These are phyloP conservation scores for Maudiozyma barnettii DNA, from an alignment of 805 yeast species.

Conservation along the genomic window DNA sequence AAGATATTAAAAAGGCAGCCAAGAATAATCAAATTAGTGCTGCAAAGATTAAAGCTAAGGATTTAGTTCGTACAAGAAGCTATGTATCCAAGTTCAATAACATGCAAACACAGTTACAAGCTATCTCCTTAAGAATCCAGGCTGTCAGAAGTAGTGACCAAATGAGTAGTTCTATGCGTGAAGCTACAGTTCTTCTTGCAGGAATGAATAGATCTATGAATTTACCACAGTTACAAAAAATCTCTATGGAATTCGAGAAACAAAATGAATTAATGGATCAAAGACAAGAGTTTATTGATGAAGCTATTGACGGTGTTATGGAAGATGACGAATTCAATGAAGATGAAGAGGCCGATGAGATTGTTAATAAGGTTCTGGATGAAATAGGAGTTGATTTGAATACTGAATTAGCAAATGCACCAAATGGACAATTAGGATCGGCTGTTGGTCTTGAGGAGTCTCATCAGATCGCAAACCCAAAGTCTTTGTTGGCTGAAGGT, in stretches of 20 bases:
- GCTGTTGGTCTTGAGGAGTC: slow-evolving; percentile 14
- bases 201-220: slow-evolving; percentile 90
- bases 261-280: slow-evolving; percentile 97
- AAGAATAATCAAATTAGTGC: slow-evolving; percentile 82
- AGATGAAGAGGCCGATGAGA: slow-evolving; percentile 84
- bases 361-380: slow-evolving; percentile 83
- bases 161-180: slow-evolving; percentile 90
- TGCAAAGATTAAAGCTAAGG: slow-evolving; percentile 92
- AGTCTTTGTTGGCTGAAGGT: slow-evolving; percentile 34
- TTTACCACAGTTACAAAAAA: slow-evolving; percentile 75
- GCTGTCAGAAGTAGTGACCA: slow-evolving; percentile 88
- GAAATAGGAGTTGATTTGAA: slow-evolving; percentile 87
- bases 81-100: slow-evolving; percentile 78
- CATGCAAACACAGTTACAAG: slow-evolving; percentile 94
- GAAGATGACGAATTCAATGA: slow-evolving; percentile 81
- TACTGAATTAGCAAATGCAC: slow-evolving; percentile 38
- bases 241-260: slow-evolving; percentile 90
- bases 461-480: slow-evolving; percentile 4
- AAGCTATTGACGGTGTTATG: slow-evolving; percentile 94
- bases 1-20: slow-evolving; percentile 86
- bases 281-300: slow-evolving; percentile 98
- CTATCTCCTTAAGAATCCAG: slow-evolving; percentile 83
- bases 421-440: slow-evolving; percentile 28
- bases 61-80: slow-evolving; percentile 75
- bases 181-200: slow-evolving; percentile 75